Base-by-base conservation (phyloP, 2,329 filamentous ascomycete species). In the Emmonsia crescens region DNA sequence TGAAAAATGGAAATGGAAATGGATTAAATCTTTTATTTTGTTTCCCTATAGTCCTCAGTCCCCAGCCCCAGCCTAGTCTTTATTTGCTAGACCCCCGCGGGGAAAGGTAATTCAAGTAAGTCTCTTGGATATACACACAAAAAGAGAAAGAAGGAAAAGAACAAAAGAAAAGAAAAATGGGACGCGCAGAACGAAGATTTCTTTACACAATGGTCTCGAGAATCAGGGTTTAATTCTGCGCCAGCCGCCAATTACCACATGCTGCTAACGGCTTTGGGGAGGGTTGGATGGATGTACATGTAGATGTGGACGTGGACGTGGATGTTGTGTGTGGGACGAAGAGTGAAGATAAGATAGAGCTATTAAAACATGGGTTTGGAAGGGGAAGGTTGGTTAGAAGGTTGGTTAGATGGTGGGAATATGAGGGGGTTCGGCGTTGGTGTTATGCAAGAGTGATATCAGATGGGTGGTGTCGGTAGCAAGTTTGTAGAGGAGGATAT, bases 291-390 rank as follows among this genome's bases (percentile, higher is more conserved):
- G 9, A 48, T 27, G 46, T 48, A 48, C 46, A 48, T 36, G 6
- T 48, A 48, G 46, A 14, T 48, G 21, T 4, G 21, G 46, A 27
- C 10, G 21, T 48, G 46, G n/a, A 12, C 14, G 46, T 14, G 21
- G 21, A 48, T 48, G 46, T 1, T 48, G 46, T 48, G 21, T 27
- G 21, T 12, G 46, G 38, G 55, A 33, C 19, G 68, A 68, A 69
- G 71, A 70, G 72, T 68, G 70, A 75, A 75, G 72, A 48, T 48
- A 48, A n/a, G 27, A 52, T 52, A 9, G 49, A 75, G 71, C 70
- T 77, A 77, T 66, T 77, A 78, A 77, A 75, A 77, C 76, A 76
- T 66, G 67, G 63, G 63, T 16, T 52, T 57, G 60, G 65, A 65
- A 71, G 73, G 71, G 40, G 24, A 57, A 24, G 51, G 19, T 52